Evolutionary conservation across 2,329 filamentous ascomycete genomes (phyloP), one percentile per base, ranked within the genome.

Genomic region (Trematosphaeria pertusa): DNA sequence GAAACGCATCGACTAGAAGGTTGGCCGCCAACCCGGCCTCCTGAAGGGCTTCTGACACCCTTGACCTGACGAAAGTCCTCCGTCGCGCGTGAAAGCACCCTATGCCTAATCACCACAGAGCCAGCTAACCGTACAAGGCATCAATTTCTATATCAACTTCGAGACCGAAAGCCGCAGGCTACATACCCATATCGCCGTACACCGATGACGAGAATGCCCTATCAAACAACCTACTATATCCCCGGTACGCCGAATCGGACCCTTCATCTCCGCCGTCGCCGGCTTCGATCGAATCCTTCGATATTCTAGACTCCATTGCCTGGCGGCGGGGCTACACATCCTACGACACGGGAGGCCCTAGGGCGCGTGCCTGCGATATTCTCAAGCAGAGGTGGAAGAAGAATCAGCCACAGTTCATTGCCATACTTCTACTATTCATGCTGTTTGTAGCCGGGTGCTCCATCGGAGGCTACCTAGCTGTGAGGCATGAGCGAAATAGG

Each of bases 251-350:
- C 21, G 65, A 70, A 30, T 52, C 51, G 15, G 65, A 70, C 35
- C 40, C 57, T 9, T 56, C 62, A 1, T 66, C 63, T 17, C 68
- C 67, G 10, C 63, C 65, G n/a, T 69, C 67, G 8, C 67, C 66
- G 19, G 60, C 65, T 8, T 68, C 65, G 1, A 58, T 70, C 14
- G 64, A 70, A 42, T 65, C 66, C 12, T 67, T 71, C 43, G 67
- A 70, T 39, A 56, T 69, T 30, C 50, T 68, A 15, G 67, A 69
- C 21, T 60, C 53, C 17, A 59, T 65, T 32, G 62, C 66, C 35
- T 70, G 68, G 67, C 59, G 64, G 14, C 51, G 54, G 34, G 62
- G 61, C 30, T 62, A 67, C 49, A 62, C 56, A 15, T 52, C 48
- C 3, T 47, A 57, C 21, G 45, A 56, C 18, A 15, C 34, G 3